Evolutionary conservation across 768 basidiomycete species (phyloP).

Genomic region (Exidia glandulosa): DNA sequence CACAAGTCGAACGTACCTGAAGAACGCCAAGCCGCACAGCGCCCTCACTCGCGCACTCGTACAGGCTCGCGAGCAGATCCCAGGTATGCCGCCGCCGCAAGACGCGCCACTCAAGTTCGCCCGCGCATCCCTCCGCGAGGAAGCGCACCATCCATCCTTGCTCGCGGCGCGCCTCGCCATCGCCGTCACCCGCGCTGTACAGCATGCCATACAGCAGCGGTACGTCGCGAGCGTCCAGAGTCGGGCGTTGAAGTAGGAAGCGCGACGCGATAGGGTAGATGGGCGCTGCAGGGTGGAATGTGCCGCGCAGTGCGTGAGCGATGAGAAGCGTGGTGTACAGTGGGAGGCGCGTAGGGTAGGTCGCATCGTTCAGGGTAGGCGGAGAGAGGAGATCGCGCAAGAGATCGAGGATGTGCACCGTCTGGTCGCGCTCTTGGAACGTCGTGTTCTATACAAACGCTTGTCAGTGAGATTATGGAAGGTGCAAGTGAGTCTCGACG

Average conservation of each 20-base stretch:
- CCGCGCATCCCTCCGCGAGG: slow-evolving; percentile 68
- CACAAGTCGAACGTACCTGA: slow-evolving; percentile 38
- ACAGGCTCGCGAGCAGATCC: slow-evolving; percentile 77
- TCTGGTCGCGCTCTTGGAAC: slow-evolving; percentile 69
- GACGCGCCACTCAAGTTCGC: slow-evolving; percentile 69
- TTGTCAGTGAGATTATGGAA: not conserved
- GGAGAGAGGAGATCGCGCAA: slow-evolving; percentile 46
- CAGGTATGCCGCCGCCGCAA: slow-evolving; percentile 76
- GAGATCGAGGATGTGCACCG: slow-evolving; percentile 55
- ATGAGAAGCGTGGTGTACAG: slow-evolving; percentile 73
- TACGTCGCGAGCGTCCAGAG: slow-evolving; percentile 70
- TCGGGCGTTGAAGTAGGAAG: slow-evolving; percentile 83
- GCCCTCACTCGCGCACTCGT: slow-evolving; percentile 45
- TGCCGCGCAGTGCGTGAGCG: slow-evolving; percentile 64
- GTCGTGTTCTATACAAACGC: slow-evolving; percentile 37
- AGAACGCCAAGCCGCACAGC: slow-evolving; percentile 47
- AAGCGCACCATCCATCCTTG: slow-evolving; percentile 82
- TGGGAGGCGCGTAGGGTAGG: slow-evolving; percentile 45
- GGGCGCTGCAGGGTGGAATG: slow-evolving; percentile 82
- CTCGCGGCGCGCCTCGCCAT: slow-evolving; percentile 73
- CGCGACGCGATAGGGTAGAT: slow-evolving; percentile 78
- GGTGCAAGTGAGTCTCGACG: slow-evolving; percentile 11
- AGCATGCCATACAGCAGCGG: slow-evolving; percentile 86
- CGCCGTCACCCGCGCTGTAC: slow-evolving; percentile 54
- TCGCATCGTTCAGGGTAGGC: slow-evolving; percentile 23